Evolutionary conservation across 352 stramenopile genomes (phyloP).

Genomic region (Chrysophaeum taylorii): DNA sequence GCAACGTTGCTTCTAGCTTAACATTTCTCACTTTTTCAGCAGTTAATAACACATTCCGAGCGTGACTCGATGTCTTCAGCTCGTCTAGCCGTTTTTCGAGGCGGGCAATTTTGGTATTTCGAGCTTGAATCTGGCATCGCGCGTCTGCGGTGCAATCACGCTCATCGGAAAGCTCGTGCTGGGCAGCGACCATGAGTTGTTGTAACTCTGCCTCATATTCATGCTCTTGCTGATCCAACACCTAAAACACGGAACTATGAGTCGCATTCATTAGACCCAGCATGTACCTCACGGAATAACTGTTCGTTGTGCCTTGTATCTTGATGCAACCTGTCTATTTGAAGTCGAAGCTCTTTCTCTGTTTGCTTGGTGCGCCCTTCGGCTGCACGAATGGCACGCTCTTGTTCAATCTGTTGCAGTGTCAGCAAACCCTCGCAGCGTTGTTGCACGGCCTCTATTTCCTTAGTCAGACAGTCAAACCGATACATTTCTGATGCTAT

Average conservation of each 20-base stretch:
- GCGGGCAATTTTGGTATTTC: conserved; percentile 41
- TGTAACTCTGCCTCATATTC: conserved; percentile 49
- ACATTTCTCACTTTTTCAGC: conserved; percentile 32
- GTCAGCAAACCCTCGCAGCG: conserved; percentile 70
- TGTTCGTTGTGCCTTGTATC: conserved; percentile 38
- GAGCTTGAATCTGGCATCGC: conserved; percentile 28
- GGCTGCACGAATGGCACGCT: conserved; percentile 16
- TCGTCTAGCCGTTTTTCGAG: conserved; percentile 34
- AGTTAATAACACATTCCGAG: conserved; percentile 30
- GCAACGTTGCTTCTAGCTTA: conserved; percentile 39
- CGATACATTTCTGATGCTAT: conserved; percentile 68
- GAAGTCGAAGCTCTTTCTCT: conserved; percentile 29
- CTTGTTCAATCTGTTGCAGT: conserved; percentile 24
- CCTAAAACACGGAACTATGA: conserved; percentile 22
- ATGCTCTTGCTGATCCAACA: conserved; percentile 41
- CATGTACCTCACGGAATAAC: conserved; percentile 33
- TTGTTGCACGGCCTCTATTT: conserved; percentile 70
- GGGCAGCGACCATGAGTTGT: conserved; percentile 37
- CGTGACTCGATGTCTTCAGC: conserved; percentile 25
- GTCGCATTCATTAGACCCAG: background rate
- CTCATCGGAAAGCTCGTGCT: conserved; percentile 36
- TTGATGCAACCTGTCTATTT: conserved; percentile 35
- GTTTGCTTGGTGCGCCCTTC: conserved; percentile 21
- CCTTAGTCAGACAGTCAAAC: conserved; percentile 71
- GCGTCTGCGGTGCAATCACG: conserved; percentile 38